Percentiles rank a stretch among this genome's conserved stretches.
Conservation (phyloP, 2,329 filamentous ascomycete genomes). For the Stemphylium beticola region DNA sequence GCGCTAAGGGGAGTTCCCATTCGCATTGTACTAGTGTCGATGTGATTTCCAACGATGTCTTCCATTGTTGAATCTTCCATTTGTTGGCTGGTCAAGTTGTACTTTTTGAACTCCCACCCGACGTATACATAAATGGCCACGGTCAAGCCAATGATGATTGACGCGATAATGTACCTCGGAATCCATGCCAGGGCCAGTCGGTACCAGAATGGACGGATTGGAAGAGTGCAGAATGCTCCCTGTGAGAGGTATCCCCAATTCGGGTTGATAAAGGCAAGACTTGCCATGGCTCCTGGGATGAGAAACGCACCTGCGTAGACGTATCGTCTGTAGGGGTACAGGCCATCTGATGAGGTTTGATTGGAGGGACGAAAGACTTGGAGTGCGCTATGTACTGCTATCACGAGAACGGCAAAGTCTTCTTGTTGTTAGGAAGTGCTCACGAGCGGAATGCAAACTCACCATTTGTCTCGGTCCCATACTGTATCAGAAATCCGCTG, state of each 20-base stretch:
- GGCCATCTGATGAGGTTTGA: constrained; percentile 61
- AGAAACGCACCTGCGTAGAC: constrained; percentile 65
- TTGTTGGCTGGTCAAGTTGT: constrained; percentile 28
- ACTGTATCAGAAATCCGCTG: constrained; percentile 70
- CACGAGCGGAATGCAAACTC: constrained; percentile 21
- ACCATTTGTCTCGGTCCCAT: constrained; percentile 71
- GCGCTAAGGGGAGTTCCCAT: neutral
- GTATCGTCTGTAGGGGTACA: constrained; percentile 69
- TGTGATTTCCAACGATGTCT: neutral
- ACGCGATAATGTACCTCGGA: constrained; percentile 73
- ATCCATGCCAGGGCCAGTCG: constrained; percentile 73
- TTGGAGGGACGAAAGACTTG: constrained; percentile 69
- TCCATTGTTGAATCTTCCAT: constrained; percentile 15
- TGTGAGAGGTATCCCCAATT: constrained; percentile 64
- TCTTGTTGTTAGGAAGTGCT: neutral
- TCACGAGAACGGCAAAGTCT: constrained; percentile 74
- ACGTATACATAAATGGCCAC: constrained; percentile 74
- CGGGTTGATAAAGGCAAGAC: constrained; percentile 67
- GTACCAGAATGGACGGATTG: constrained; percentile 71
- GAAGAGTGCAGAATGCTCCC: constrained; percentile 73
- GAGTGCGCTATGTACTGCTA: constrained; percentile 74
- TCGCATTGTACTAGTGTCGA: neutral
- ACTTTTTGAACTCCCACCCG: constrained; percentile 49
- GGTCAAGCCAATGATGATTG: constrained; percentile 69
- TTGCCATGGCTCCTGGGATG: constrained; percentile 66